Base-by-base conservation (phyloP, 2,329 filamentous ascomycete species). In the Didymella pinodella region DNA sequence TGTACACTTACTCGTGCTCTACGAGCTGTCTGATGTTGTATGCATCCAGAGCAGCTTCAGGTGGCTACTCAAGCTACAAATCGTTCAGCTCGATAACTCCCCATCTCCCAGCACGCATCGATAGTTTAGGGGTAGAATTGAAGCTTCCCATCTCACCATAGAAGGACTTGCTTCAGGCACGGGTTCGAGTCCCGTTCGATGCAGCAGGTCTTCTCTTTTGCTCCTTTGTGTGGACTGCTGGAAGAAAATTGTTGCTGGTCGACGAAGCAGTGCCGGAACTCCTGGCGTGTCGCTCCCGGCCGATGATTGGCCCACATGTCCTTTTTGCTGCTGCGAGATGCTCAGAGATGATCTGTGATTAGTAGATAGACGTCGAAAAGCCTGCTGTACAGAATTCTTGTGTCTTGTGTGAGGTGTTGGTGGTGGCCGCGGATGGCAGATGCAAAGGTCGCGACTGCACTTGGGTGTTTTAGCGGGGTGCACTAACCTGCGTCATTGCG, bases 41-140 rank as follows among this genome's bases (percentile, higher is more conserved):
- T 18, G 25, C 26, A n/a, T 50, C 40, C 16, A 12, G 10, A 22
- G 7, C 14, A 16, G 5, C 7, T 31, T 26, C 5, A 11, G 51
- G 12, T 7, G 40, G 2, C 4, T 3, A 5, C 22, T 43, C 12
- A 7, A 14, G 29, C 25, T 44, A 52, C 43, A 46, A 1, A 1
- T 28, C n/a, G 10, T 12, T 8, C 16, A n/a, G 4, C n/a, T 47
- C 14, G 5, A 5, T 4, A 28, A 0, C 2, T n/a, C 4, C 0
- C 11, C 26, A 43, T 48, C 48, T 38, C 43, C 48, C 31, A 51
- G 18, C 1, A 22, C 14, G 68, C 69, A 61, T 52, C 56, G 57
- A 66, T 72, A 65, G 68, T 72, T 72, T 70, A 71, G 63, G 48
- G 69, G 69, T 72, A 70, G 66, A 72, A 72, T 71, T 66, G 55